phyloP scores from a whole-genome alignment of 1,284 basidiomycete species.

The Cutaneotrichosporon sp. region DNA sequence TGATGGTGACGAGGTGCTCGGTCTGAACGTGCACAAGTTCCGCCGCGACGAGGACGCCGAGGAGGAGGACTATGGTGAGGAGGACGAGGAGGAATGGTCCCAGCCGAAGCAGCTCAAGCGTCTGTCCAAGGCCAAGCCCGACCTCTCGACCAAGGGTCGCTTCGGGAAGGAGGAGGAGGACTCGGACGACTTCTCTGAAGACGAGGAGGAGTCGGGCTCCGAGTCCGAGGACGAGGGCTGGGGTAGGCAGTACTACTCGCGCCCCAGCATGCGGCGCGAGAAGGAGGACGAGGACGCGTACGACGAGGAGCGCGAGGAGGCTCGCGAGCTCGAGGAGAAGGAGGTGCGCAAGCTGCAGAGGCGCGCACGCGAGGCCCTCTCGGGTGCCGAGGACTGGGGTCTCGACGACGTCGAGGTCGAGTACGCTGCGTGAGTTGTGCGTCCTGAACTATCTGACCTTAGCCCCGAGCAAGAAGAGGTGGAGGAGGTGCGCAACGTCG shows the following conservation, averaged over 20 bases:
- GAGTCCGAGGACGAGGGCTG: conserved; percentile 66
- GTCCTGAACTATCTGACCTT: not conserved
- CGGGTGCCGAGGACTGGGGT: conserved; percentile 77
- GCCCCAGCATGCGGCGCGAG: conserved; percentile 44
- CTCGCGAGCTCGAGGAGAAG: conserved; percentile 27
- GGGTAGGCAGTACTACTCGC: conserved; percentile 82
- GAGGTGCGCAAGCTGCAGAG: conserved; percentile 69
- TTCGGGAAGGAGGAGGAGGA: conserved; percentile 54
- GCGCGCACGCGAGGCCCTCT: conserved; percentile 70
- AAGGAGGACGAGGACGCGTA: conserved; percentile 24
- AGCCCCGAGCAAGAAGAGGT: conserved; percentile 7
- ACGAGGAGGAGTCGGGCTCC: conserved; percentile 28
- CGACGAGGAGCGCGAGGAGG: conserved; percentile 57
- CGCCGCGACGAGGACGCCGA: conserved; percentile 46
- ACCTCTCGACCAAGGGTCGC: conserved; percentile 46
- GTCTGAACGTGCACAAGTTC: conserved; percentile 50
- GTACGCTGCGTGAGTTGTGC: conserved; percentile 42
- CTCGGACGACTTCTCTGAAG: conserved; percentile 59
- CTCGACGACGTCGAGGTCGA: conserved; percentile 63
- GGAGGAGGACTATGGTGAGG: conserved; percentile 54
- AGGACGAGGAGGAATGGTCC: conserved; percentile 50
- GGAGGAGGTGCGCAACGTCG: conserved; percentile 12
- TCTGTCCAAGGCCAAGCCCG: conserved; percentile 45
- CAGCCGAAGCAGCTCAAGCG: conserved; percentile 43
- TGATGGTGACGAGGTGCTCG: conserved; percentile 70